Evolutionary conservation across 345 rosid species (phyloP).

Genomic region (Hevea brasiliensis): DNA sequence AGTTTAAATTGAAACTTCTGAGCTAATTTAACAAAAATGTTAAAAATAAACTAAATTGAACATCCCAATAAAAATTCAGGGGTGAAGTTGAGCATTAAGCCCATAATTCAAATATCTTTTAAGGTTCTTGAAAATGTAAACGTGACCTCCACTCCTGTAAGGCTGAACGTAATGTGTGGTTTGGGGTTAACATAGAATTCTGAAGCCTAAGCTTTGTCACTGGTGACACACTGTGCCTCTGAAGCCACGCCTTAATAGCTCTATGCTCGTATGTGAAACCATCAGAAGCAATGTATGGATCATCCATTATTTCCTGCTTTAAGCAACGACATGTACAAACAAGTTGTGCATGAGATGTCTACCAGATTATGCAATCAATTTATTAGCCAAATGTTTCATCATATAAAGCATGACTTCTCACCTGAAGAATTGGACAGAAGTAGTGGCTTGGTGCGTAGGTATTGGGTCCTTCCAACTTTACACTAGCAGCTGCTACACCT

Average conservation of each 20-base stretch:
- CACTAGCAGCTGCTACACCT: slow-evolving; percentile 53
- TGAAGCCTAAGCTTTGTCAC: slow-evolving; percentile 63
- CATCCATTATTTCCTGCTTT: slow-evolving; percentile 79
- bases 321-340: background rate
- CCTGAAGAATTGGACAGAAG: slow-evolving; percentile 88
- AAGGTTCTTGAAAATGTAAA: slow-evolving; percentile 14
- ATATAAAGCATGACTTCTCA: slow-evolving; percentile 21
- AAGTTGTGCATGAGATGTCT: background rate
- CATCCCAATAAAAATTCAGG: too few species aligned
- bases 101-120: slow-evolving; percentile 1
- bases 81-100: too few species aligned
- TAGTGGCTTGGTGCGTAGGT: slow-evolving; percentile 57
- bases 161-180: slow-evolving; percentile 64
- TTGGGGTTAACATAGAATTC: slow-evolving; percentile 51
- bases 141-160: slow-evolving; percentile 79
- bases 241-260: slow-evolving; percentile 77
- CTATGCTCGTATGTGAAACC: slow-evolving; percentile 56
- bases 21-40: too few species aligned
- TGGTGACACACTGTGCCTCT: slow-evolving; percentile 64
- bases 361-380: background rate
- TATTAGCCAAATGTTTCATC: background rate
- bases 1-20: too few species aligned
- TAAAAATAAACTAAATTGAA: too few species aligned
- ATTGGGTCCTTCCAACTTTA: slow-evolving; percentile 46
- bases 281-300: slow-evolving; percentile 14